Base-by-base conservation (phyloP, 805 yeast genomes). In the Nakazawaea pomicola region DNA sequence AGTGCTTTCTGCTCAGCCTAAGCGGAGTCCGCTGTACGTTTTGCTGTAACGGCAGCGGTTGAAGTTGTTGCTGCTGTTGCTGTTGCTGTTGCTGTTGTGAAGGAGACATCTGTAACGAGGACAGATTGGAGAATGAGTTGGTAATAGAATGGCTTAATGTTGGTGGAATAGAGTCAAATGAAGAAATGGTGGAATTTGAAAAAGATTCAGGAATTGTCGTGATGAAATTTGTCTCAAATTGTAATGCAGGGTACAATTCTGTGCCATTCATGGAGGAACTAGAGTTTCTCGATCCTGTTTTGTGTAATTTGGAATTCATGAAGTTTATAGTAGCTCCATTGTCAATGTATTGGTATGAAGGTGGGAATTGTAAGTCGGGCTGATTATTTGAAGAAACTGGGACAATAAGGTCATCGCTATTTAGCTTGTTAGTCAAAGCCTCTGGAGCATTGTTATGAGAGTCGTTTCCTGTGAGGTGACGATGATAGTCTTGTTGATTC, bases 41-140 rank as follows among this genome's bases (percentile, higher is more conserved):
- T n/a, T n/a, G n/a, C n/a, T n/a, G n/a, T n/a, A n/a, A n/a, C n/a
- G n/a, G n/a, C n/a, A n/a, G n/a, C n/a, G 18, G 56, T 55, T 42
- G 63, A 53, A 16, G 65, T 50, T 1, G 72, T 71, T 18, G 65
- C 51, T 2, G 72, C 71, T 6, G 71, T n/a, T 3, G 36, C 6
- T n/a, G 15, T 7, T 17, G 12, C 7, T 20, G 36, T 23, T 19
- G 18, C 23, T 29, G 40, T 67, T 28, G 63, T 52, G 38, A 30
- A 7, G 40, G 42, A 10, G 44, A 37, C 24, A 29, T 29, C 30
- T 34, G 51, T 16, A 46, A 32, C 14, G 49, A n/a, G n/a, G n/a
- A 46, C 11, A 44, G 40, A 27, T 33, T 40, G 29, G 48, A 43
- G 24, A 46, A 37, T 6, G 53, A 47, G 28, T 47, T 49, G 2